These are phyloP conservation scores for Pisolithus orientalis DNA, from an alignment of 768 basidiomycete species.

Conservation along the genomic window DNA sequence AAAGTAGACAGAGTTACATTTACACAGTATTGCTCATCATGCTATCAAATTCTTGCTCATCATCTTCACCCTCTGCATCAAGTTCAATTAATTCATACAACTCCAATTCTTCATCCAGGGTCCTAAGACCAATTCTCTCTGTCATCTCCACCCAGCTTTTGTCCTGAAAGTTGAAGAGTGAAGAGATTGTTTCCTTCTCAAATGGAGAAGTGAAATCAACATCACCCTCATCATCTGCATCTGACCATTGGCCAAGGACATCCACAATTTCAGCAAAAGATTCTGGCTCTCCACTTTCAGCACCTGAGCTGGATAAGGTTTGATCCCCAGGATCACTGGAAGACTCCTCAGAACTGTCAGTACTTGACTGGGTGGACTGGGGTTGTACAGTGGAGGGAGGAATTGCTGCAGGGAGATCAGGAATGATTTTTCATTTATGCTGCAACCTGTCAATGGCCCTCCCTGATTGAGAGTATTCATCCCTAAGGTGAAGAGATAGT, in stretches of 20 bases:
- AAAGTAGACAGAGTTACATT: too few species aligned
- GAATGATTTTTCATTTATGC: neutral
- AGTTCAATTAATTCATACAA: too few species aligned
- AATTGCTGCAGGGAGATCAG: neutral
- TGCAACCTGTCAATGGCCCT: neutral
- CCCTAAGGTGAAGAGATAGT: neutral
- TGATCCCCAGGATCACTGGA: neutral
- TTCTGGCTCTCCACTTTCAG: neutral
- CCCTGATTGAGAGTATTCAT: neutral
- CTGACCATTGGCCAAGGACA: neutral
- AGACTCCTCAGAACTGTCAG: neutral
- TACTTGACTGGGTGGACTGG: neutral
- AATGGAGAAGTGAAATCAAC: neutral
- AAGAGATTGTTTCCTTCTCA: neutral
- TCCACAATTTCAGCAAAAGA: neutral
- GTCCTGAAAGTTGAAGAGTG: neutral
- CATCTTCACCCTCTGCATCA: too few species aligned
- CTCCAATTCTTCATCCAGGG: too few species aligned
- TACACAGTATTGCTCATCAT: too few species aligned
- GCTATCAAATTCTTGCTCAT: too few species aligned
- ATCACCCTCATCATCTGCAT: neutral
- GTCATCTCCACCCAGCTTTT: too few species aligned
- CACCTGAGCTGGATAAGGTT: neutral
- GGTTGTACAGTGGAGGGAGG: neutral
- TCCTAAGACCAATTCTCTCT: too few species aligned